Evolutionary conservation across 2,329 filamentous ascomycete species (phyloP), one percentile per base, ranked within the genome.

Genomic region (Trichoderma asperellum): DNA sequence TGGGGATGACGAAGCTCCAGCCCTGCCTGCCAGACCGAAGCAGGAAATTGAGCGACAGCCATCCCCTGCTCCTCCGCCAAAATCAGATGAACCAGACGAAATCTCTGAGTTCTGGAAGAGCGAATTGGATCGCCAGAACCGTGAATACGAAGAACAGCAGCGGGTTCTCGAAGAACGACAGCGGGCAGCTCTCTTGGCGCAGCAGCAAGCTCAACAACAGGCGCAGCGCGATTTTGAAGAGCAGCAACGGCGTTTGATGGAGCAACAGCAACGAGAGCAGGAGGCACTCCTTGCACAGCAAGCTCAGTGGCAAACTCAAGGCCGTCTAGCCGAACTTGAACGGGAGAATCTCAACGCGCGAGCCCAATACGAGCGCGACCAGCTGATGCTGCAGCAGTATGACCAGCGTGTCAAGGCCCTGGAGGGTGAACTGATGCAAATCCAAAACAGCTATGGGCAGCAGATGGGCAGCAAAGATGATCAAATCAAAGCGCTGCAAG

Each of bases 91-190:
- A 75, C 95, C 95, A 0, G 94, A 96, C 76, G 93, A 97, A 60
- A 98, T 99, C 77, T 93, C 93, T 64, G 96, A 99, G 75, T 99
- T 99, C 80, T 99, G 96, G 96, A 96, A 96, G 82, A 92, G 89
- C 74, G 94, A 98, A 79, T 88, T 97, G 71, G 91, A 92, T 73
- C 88, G 94, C 40, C 94, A 97, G 79, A 96, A 98, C 79, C 90
- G 94, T 73, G 94, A 97, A 78, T 99, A 96, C 76, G 96, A 96
- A 77, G 93, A 94, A 58, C 95, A 99, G 80, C 96, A 99, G 82
- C 88, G 91, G 47, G 89, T 96, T 18, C 82, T 99, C 57, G 92
- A 96, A 76, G 91, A 95, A 74, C 92, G 95, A 73, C 95, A 94
- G 82, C 91, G 94, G 73, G 89, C 92, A 12, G 90, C 94, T 72